phyloP scores from a whole-genome alignment of 1,284 basidiomycete genomes.

The Puccinia hordei region DNA sequence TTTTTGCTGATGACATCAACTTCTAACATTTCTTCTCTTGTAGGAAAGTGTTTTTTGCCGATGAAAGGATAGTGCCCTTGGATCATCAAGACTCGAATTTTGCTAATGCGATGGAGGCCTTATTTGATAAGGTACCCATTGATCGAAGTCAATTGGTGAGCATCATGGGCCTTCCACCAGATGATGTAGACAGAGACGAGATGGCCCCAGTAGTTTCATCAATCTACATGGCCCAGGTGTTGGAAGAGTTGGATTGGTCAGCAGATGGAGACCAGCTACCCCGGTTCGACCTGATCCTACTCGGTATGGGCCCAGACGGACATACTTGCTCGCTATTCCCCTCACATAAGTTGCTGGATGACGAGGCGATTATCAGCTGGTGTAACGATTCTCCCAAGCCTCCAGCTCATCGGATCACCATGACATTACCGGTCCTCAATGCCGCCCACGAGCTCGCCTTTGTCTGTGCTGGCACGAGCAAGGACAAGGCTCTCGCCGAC shows the following conservation, averaged over 20 bases:
- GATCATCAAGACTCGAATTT: conserved; percentile 92
- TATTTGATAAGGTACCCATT: conserved; percentile 86
- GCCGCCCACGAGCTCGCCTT: conserved; percentile 80
- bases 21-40: neutral
- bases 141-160: too few species aligned
- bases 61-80: conserved; percentile 93
- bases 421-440: conserved; percentile 89
- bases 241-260: conserved; percentile 76
- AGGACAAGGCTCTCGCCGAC: conserved; percentile 72
- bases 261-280: conserved; percentile 86
- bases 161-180: too few species aligned
- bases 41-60: conserved; percentile 98
- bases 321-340: conserved; percentile 97
- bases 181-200: too few species aligned
- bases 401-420: conserved; percentile 82
- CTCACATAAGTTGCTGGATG: conserved; percentile 82
- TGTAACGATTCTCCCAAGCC: conserved; percentile 92
- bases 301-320: conserved; percentile 91
- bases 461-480: conserved; percentile 79
- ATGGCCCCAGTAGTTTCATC: too few species aligned
- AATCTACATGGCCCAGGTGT: too few species aligned
- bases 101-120: conserved; percentile 70
- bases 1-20: too few species aligned
- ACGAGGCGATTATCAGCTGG: conserved; percentile 90
- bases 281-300: conserved; percentile 87